phyloP scores from a whole-genome alignment of 768 basidiomycete species.

The Leucocoprinus birnbaumii region DNA sequence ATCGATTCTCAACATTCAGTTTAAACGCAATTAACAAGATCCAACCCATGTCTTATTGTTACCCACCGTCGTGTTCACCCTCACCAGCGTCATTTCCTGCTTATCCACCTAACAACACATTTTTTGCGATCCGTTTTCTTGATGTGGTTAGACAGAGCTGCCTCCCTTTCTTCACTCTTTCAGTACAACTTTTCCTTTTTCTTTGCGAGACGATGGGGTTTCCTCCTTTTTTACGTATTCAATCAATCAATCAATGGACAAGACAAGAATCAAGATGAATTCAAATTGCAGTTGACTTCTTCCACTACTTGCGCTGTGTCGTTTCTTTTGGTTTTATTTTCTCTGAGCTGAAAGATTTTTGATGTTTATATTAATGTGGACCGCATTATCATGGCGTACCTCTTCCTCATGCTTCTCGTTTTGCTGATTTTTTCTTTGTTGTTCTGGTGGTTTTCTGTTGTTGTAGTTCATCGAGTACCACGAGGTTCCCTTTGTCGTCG shows the following conservation, averaged over 20 bases:
- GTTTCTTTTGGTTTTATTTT: not conserved
- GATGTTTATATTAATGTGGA: too few relatives aligned
- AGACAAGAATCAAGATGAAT: slow-evolving; percentile 1
- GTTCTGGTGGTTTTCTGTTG: too few relatives aligned
- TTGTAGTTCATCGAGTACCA: too few relatives aligned
- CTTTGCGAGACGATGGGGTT: slow-evolving; percentile 2
- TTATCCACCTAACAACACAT: not conserved
- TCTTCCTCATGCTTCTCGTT: too few relatives aligned
- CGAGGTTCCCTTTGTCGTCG: too few relatives aligned
- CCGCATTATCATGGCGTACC: too few relatives aligned
- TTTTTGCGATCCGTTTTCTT: not conserved
- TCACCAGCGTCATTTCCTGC: not conserved
- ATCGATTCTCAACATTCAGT: not conserved
- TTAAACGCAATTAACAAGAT: too few relatives aligned
- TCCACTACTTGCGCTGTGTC: not conserved
- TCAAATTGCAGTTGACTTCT: not conserved
- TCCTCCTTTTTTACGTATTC: slow-evolving; percentile 7
- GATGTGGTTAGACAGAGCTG: slow-evolving; percentile 10
- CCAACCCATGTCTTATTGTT: too few relatives aligned
- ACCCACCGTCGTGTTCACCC: not conserved
- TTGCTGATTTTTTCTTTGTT: too few relatives aligned
- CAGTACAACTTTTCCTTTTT: not conserved
- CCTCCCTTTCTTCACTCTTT: too few relatives aligned
- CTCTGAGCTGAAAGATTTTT: too few relatives aligned
- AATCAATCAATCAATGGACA: slow-evolving; percentile 11